Evolutionary conservation across 805 yeast species (phyloP).

Genomic region (Ascoidea tarda): DNA sequence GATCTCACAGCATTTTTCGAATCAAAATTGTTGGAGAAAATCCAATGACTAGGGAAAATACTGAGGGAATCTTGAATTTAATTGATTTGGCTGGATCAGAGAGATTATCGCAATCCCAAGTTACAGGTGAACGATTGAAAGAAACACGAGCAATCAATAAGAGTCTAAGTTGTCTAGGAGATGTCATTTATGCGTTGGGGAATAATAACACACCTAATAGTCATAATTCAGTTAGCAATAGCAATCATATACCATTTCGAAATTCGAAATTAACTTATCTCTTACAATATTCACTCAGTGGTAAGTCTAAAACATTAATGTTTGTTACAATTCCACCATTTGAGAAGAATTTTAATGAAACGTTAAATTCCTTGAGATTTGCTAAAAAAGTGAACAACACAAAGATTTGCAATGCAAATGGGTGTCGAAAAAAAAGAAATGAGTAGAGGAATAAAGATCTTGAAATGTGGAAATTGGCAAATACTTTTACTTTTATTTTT

Average conservation of each 20-base stretch:
- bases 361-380: constrained; percentile 74
- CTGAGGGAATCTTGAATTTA: constrained; percentile 55
- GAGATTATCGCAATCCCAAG: constrained; percentile 61
- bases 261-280: constrained; percentile 87
- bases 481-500: too few relatives aligned
- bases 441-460: too few relatives aligned
- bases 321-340: constrained; percentile 78
- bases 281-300: constrained; percentile 71
- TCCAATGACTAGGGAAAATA: constrained; percentile 27
- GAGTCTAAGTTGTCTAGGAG: constrained; percentile 79
- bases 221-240: constrained; percentile 32
- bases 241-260: constrained; percentile 74
- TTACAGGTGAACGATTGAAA: constrained; percentile 61
- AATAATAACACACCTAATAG: constrained; percentile 15
- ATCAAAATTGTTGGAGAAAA: constrained; percentile 46
- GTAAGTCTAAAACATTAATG: constrained; percentile 83
- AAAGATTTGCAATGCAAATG: constrained; percentile 11
- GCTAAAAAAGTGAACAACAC: constrained; percentile 73
- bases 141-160: constrained; percentile 87
- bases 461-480: too few relatives aligned
- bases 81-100: constrained; percentile 95
- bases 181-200: constrained; percentile 66
- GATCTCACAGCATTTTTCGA: constrained; percentile 80
- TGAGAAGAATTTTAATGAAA: constrained; percentile 49
- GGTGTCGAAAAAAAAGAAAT: too few relatives aligned